phyloP scores from a whole-genome alignment of 768 basidiomycete species.

The Tulasnella sp. region DNA sequence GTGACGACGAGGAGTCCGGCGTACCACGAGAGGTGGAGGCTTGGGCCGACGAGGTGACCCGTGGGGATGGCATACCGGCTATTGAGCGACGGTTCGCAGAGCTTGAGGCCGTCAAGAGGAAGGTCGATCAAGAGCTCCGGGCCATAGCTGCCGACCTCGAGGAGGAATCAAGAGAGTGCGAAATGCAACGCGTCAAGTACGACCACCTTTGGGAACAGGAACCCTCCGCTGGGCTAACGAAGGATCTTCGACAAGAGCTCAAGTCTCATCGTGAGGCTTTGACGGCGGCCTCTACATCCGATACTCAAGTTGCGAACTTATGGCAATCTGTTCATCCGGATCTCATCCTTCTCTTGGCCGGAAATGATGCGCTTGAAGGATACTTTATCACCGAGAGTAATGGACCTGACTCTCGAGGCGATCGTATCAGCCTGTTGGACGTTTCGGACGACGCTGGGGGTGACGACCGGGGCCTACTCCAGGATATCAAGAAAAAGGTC shows the following conservation, averaged over 20 bases:
- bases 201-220: slow-evolving; percentile 77
- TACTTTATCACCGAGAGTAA: slow-evolving; percentile 44
- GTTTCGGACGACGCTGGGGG: slow-evolving; percentile 54
- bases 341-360: slow-evolving; percentile 45
- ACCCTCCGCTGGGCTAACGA: slow-evolving; percentile 63
- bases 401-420: slow-evolving; percentile 33
- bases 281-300: slow-evolving; percentile 65
- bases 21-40: slow-evolving; percentile 57
- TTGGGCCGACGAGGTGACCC: slow-evolving; percentile 60
- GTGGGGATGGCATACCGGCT: slow-evolving; percentile 54
- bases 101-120: slow-evolving; percentile 45
- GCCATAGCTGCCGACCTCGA: slow-evolving; percentile 56
- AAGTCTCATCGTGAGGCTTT: slow-evolving; percentile 61
- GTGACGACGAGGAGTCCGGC: slow-evolving; percentile 39
- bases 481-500: slow-evolving; percentile 53
- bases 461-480: slow-evolving; percentile 49
- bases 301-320: slow-evolving; percentile 56
- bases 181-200: slow-evolving; percentile 76
- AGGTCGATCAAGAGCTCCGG: slow-evolving; percentile 50
- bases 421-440: slow-evolving; percentile 49
- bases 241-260: slow-evolving; percentile 60
- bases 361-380: slow-evolving; percentile 32
- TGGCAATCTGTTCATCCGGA: slow-evolving; percentile 63
- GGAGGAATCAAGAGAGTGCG: slow-evolving; percentile 74
- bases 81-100: slow-evolving; percentile 52